Evolutionary conservation across 331 rosid species (phyloP).

Genomic region (Acacia concinna): DNA sequence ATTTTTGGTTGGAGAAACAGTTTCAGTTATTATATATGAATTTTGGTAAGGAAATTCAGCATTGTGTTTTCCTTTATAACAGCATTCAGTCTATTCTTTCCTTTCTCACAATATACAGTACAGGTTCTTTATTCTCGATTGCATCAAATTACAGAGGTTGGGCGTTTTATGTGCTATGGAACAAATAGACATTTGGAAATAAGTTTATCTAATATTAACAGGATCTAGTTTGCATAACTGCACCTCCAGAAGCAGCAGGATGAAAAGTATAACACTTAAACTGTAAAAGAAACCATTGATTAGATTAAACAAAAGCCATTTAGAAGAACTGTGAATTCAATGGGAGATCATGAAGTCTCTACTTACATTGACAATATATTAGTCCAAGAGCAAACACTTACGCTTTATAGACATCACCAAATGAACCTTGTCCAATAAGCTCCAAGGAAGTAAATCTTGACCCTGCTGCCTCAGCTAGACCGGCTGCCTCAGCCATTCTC

Average conservation of each 20-base stretch:
- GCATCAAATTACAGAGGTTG: constrained; percentile 26
- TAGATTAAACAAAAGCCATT: neutral
- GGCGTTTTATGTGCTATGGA: neutral
- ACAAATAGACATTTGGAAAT: constrained; percentile 1
- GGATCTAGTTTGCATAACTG: neutral
- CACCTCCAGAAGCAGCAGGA: neutral
- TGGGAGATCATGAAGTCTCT: neutral
- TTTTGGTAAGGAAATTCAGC: constrained; percentile 1
- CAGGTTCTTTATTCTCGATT: neutral
- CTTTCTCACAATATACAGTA: neutral
- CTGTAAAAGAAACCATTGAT: neutral
- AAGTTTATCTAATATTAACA: neutral
- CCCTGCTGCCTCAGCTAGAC: constrained; percentile 61
- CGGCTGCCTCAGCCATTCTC: constrained; percentile 52
- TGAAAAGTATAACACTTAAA: neutral
- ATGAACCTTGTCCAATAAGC: constrained; percentile 73
- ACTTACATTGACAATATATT: neutral
- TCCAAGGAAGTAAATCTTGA: constrained; percentile 65
- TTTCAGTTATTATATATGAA: constrained; percentile 2
- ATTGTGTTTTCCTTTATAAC: neutral
- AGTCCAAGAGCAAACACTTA: constrained; percentile 35
- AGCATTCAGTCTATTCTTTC: neutral
- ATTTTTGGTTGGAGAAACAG: constrained; percentile 9
- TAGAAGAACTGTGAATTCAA: neutral
- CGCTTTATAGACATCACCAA: constrained; percentile 76